phyloP scores from a whole-genome alignment of 208 protist genomes.

The Trypanosoma scelopori region DNA sequence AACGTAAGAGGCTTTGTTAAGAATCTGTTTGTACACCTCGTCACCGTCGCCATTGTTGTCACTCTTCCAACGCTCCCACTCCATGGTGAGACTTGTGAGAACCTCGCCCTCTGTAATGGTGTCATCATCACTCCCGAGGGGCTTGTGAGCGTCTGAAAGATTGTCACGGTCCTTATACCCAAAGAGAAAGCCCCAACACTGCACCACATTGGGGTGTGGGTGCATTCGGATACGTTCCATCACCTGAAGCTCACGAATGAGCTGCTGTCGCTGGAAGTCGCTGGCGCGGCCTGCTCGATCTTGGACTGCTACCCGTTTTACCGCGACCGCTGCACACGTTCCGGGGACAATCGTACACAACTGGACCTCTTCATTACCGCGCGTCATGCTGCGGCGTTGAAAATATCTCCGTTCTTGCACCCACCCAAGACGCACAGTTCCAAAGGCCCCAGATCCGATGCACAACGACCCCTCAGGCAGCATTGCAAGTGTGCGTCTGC shows the following conservation, averaged over 20 bases:
- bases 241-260: slow-evolving; percentile 32
- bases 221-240: slow-evolving; percentile 29
- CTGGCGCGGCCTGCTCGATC: not conserved
- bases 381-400: not conserved
- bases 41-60: not conserved
- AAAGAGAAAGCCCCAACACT: slow-evolving; percentile 46
- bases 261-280: not conserved
- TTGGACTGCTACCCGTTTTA: slow-evolving; percentile 31
- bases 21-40: not conserved
- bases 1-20: slow-evolving; percentile 14
- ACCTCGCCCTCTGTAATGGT: not conserved
- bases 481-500: not conserved
- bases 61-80: not conserved
- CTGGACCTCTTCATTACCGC: not conserved
- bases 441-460: slow-evolving; percentile 31
- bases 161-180: not conserved
- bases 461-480: not conserved
- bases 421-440: slow-evolving; percentile 34
- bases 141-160: not conserved
- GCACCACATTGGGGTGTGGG: slow-evolving; percentile 43
- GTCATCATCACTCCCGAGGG: not conserved
- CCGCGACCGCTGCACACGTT: slow-evolving; percentile 26
- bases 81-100: slow-evolving; percentile 13
- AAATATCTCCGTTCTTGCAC: slow-evolving; percentile 21
- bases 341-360: slow-evolving; percentile 6